Evolutionary conservation across 1,284 basidiomycete genomes (phyloP), one percentile per base, ranked within the genome.

Genomic region (Pseudozyma tsukubaensis): DNA sequence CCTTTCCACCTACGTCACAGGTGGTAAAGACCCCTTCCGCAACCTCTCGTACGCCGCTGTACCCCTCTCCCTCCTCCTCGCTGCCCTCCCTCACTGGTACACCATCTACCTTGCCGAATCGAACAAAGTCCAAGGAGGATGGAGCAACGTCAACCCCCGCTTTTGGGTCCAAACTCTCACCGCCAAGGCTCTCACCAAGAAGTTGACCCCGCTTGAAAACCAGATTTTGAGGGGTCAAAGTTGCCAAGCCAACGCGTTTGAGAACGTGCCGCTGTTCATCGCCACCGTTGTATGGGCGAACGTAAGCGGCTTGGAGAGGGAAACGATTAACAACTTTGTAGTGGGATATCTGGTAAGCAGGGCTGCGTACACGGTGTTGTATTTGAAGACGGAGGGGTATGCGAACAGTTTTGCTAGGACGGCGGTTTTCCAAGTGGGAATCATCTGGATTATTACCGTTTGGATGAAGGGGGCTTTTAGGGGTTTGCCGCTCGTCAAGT

Each of bases 81-180:
- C 77, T 3, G 77, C 77, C 3, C 40, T 59, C 13, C 71, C 77
- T 3, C 77, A 80, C 59, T 79, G 79, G 79, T 79, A 77, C 55
- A 72, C 78, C 3, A 81, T 81, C 61, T 70, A 70, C 49, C 63
- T 77, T 18, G 67, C 72, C 50, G 52, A 78, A 37, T 49, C 50
- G 24, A 68, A 76, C 58, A 67, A 72, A 47, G 43, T 81, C 32
- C 70, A 80, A 39, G 78, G 78, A 12, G 79, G 79, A 16, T 81
- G 79, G 79, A 56, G 51, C 37, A 81, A 81, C 67, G 59, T 74
- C 35, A 81, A 80, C 61, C 79, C 79, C 1, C 69, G 79, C 13
- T 53, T 58, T 47, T 81, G 57, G 47, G 79, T 81, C 3, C 32
- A 42, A 2, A 45, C 52, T 12, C 64, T 81, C 29, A 67, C 71